A percentile compares a stretch with the other conserved stretches of the same genome.
Conservation (phyloP, 73 alveolate genomes). For the Effrenium voratum region DNA sequence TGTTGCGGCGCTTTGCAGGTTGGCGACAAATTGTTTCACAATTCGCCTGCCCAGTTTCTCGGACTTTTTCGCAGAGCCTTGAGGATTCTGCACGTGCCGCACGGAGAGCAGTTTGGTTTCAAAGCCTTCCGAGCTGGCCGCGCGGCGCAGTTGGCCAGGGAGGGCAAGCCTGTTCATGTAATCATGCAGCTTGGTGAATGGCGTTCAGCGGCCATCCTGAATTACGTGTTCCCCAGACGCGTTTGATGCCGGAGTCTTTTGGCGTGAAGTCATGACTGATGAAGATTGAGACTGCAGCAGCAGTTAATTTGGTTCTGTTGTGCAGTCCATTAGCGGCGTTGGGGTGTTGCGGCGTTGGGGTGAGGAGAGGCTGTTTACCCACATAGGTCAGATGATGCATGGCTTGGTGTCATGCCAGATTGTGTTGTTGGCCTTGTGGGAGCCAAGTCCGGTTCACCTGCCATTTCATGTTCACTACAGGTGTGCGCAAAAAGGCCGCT, state of each 20-base stretch:
- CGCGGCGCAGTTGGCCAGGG: constrained; percentile 17
- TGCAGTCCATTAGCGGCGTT: too few species aligned
- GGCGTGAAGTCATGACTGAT: constrained; percentile 1
- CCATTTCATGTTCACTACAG: too few species aligned
- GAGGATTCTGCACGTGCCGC: not conserved
- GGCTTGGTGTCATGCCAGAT: too few species aligned
- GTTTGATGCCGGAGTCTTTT: not conserved
- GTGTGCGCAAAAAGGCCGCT: too few species aligned
- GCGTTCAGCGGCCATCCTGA: not conserved
- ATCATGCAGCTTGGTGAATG: constrained; percentile 12
- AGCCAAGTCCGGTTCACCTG: too few species aligned
- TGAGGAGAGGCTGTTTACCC: too few species aligned
- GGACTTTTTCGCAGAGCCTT: not conserved
- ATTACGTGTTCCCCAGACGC: not conserved
- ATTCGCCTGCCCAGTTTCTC: not conserved
- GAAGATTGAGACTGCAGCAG: too few species aligned
- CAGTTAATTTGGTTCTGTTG: too few species aligned
- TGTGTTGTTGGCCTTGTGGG: too few species aligned
- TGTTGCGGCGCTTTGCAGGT: not conserved
- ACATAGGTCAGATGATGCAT: too few species aligned
- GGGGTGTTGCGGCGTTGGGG: too few species aligned
- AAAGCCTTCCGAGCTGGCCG: constrained; percentile 30
- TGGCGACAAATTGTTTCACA: not conserved
- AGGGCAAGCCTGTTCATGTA: not conserved
- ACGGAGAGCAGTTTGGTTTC: not conserved